Conservation (phyloP, 1,284 basidiomycete species). For the Fomitopsis palustris region DNA sequence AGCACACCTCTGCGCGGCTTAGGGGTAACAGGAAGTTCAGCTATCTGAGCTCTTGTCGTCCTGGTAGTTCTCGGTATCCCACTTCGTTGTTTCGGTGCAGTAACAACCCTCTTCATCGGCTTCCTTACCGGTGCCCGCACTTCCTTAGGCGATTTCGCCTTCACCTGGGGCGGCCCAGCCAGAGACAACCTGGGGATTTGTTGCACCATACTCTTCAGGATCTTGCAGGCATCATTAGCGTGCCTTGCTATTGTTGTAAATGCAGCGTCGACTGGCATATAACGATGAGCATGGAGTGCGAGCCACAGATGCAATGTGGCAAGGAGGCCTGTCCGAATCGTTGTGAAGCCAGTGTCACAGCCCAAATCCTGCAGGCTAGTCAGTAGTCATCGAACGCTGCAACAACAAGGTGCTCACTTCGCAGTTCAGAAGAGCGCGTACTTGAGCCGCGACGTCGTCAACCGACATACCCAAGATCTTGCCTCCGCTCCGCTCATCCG, state of each 20-base stretch:
- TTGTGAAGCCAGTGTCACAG: constrained; percentile 35
- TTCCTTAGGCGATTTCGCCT: constrained; percentile 9
- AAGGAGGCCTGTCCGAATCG: constrained; percentile 44
- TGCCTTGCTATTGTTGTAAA: constrained; percentile 40
- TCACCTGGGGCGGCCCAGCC: constrained; percentile 6
- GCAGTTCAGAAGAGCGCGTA: constrained; percentile 35
- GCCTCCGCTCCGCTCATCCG: constrained; percentile 9
- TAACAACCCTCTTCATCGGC: constrained; percentile 5
- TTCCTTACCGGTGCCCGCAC: constrained; percentile 9
- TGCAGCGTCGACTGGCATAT: constrained; percentile 30
- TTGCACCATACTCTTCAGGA: constrained; percentile 39
- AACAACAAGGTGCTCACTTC: constrained; percentile 31
- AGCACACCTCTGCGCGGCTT: constrained; percentile 36
- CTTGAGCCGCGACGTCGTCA: constrained; percentile 38
- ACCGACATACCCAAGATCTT: constrained; percentile 15
- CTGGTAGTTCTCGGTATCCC: constrained; percentile 9
- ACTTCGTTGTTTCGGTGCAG: constrained; percentile 7
- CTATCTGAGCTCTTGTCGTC: constrained; percentile 7
- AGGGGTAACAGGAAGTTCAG: constrained; percentile 22
- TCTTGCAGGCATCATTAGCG: constrained; percentile 46
- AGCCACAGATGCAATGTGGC: constrained; percentile 58
- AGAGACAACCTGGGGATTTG: constrained; percentile 8
- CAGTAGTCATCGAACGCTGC: not conserved
- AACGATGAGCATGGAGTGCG: constrained; percentile 59
- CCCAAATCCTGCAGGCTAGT: constrained; percentile 33